phyloP scores from a whole-genome alignment of 495 filamentous ascomycete genomes.

The Usnea hakonensis region DNA sequence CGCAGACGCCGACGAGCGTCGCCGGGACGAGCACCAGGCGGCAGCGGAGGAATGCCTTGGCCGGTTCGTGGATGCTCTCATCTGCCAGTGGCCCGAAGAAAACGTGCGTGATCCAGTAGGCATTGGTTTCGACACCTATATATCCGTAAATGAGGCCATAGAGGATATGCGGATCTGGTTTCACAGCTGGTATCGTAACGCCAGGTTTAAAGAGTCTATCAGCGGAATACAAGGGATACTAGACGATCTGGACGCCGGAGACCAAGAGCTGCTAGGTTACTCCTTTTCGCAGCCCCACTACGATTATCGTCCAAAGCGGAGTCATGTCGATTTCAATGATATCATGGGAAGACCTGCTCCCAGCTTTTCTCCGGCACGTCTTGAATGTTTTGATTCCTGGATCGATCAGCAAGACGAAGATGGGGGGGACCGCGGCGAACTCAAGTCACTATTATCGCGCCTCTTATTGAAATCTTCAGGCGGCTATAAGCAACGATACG shows the following conservation, averaged over 20 bases:
- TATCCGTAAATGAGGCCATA: background rate
- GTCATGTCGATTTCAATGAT: background rate
- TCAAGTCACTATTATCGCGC: background rate
- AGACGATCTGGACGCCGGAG: slow-evolving; percentile 1
- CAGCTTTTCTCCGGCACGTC: background rate
- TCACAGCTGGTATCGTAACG: slow-evolving; percentile 3
- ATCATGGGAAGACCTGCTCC: background rate
- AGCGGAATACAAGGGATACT: background rate
- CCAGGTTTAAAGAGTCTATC: slow-evolving; percentile 1
- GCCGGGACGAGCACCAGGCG: slow-evolving; percentile 10
- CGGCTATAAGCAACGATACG: slow-evolving; percentile 4
- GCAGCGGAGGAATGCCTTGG: slow-evolving; percentile 11
- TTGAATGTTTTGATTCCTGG: slow-evolving; percentile 1
- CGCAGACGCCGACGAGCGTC: slow-evolving; percentile 4
- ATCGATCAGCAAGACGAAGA: background rate
- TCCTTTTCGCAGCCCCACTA: slow-evolving; percentile 2
- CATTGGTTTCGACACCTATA: background rate
- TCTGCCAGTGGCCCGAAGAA: slow-evolving; percentile 28
- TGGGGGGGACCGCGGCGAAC: background rate
- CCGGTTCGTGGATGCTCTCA: slow-evolving; percentile 18
- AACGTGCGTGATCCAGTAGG: slow-evolving; percentile 2
- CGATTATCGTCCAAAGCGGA: background rate
- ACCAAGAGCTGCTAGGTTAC: background rate
- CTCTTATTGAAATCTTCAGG: background rate
- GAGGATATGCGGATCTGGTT: slow-evolving; percentile 1